Conservation (phyloP, 352 stramenopile genomes). For the Phytophthora chlamydospora region DNA sequence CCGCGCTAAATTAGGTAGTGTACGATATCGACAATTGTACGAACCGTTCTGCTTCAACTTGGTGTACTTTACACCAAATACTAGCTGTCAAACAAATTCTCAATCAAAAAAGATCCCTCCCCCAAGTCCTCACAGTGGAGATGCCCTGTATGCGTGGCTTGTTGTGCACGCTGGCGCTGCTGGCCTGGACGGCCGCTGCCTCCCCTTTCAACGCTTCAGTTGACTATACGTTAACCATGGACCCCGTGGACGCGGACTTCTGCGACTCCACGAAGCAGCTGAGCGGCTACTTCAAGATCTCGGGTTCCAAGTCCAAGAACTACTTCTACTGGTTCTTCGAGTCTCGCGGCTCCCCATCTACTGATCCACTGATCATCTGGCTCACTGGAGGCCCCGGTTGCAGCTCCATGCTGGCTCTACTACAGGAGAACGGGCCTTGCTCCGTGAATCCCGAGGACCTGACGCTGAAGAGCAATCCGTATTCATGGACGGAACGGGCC, state of each 20-base stretch:
- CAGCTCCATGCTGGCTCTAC: constrained; percentile 92
- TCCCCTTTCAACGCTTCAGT: constrained; percentile 26
- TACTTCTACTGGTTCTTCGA: constrained; percentile 99
- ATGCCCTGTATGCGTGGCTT: constrained; percentile 4
- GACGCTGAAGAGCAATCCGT: constrained; percentile 86
- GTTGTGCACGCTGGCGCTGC: constrained; percentile 13
- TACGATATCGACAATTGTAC: no score
- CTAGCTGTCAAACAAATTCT: neutral
- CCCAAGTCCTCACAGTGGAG: neutral
- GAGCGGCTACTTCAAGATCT: constrained; percentile 88
- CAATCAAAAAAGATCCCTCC: constrained; percentile 3
- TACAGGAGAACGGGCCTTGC: constrained; percentile 97
- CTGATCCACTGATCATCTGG: constrained; percentile 96
- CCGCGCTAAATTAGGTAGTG: no score
- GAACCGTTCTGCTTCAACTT: no score
- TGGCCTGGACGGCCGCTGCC: constrained; percentile 10
- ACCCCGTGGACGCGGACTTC: constrained; percentile 61
- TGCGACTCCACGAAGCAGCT: constrained; percentile 81
- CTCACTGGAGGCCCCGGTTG: constrained; percentile 97
- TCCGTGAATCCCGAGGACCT: constrained; percentile 89
- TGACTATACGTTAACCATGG: constrained; percentile 59
- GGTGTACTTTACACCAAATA: neutral
- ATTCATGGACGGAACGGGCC: constrained; percentile 93
- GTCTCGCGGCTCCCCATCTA: constrained; percentile 76
- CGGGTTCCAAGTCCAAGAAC: constrained; percentile 88